Percentiles rank a stretch among this genome's conserved stretches.
Conservation (phyloP, 176 grass and related monocot species). For the Carex pumila region DNA sequence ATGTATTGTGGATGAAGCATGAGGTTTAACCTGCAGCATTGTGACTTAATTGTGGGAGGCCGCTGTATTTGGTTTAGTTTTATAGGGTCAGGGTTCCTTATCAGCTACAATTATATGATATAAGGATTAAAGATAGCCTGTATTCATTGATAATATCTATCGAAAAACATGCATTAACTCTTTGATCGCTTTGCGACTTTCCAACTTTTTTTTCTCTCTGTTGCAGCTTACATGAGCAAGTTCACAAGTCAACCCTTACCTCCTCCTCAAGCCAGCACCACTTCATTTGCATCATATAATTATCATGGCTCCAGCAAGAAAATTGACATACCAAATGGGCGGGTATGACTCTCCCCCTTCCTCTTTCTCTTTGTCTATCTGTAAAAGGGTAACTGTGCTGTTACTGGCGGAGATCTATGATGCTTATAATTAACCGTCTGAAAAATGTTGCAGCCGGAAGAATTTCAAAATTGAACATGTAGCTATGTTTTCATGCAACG, state of each 20-base stretch:
- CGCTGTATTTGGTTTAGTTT: not conserved
- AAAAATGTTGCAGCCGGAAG: not conserved
- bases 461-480: not conserved
- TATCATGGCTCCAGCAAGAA: slow-evolving; percentile 68
- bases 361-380: not conserved
- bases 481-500: not conserved
- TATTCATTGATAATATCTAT: not conserved
- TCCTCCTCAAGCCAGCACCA: slow-evolving; percentile 49
- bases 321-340: slow-evolving; percentile 88
- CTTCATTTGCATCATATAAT: slow-evolving; percentile 57
- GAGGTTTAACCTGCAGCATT: not conserved
- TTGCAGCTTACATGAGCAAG: slow-evolving; percentile 40
- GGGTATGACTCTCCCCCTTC: slow-evolving; percentile 30
- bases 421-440: not conserved
- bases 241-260: slow-evolving; percentile 31
- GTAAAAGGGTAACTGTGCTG: not conserved
- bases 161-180: not conserved
- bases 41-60: not conserved
- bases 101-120: not conserved
- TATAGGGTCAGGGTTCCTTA: not conserved
- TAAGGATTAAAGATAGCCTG: not conserved
- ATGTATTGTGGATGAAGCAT: not conserved
- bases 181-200: not conserved
- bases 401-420: not conserved
- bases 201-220: not conserved